Percentiles rank a stretch among this genome's conserved stretches.
Evolutionary conservation across 2,329 filamentous ascomycete genomes (phyloP).

Genomic region (Diaporthe sp.): DNA sequence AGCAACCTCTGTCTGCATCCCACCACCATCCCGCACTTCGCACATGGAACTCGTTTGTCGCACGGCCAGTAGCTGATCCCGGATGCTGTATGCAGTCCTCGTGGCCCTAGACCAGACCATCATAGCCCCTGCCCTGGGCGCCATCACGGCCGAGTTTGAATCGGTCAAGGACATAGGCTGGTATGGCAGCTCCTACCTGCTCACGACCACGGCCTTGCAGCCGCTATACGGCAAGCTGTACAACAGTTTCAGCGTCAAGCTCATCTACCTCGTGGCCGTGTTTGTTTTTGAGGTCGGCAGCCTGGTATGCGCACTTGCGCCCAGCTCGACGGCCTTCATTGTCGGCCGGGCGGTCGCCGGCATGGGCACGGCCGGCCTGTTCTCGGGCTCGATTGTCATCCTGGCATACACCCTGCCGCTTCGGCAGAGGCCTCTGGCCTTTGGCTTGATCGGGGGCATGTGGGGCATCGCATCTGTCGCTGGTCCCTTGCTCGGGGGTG

Average conservation of each 20-base stretch:
- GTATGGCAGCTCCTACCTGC: slow-evolving; percentile 64
- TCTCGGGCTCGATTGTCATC: slow-evolving; percentile 64
- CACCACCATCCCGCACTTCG: neutral
- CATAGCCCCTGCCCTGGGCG: slow-evolving; percentile 65
- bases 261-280: slow-evolving; percentile 56
- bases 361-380: slow-evolving; percentile 64
- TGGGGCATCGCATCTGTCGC: slow-evolving; percentile 65
- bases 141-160: slow-evolving; percentile 61
- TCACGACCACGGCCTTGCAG: slow-evolving; percentile 64
- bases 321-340: slow-evolving; percentile 63
- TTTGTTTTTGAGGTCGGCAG: slow-evolving; percentile 51
- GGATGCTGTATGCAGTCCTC: slow-evolving; percentile 52
- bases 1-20: neutral
- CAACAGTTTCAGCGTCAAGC: slow-evolving; percentile 64
- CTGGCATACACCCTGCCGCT: slow-evolving; percentile 65
- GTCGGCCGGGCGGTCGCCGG: slow-evolving; percentile 66
- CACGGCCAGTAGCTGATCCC: neutral
- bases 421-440: slow-evolving; percentile 65
- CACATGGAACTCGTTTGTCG: neutral
- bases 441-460: slow-evolving; percentile 68
- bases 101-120: slow-evolving; percentile 67
- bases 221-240: slow-evolving; percentile 65
- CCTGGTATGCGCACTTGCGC: slow-evolving; percentile 58
- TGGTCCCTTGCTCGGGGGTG: slow-evolving; percentile 65
- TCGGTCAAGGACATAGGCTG: slow-evolving; percentile 65